phyloP scores from a whole-genome alignment of 202 grass and related monocot genomes.

The Schoenoplectus tabernaemontani region DNA sequence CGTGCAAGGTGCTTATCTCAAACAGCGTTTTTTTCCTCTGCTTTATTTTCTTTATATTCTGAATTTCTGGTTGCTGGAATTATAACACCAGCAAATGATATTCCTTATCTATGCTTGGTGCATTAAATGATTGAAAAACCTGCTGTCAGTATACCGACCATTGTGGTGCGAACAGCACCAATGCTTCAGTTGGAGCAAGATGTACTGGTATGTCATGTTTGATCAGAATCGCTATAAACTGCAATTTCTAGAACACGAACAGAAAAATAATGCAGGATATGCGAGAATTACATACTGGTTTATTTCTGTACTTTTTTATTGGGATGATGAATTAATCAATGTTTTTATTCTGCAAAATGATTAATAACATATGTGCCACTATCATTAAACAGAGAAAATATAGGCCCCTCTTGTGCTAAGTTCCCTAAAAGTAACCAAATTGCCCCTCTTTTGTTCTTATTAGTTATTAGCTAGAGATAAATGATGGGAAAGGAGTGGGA shows the following conservation, averaged over 20 bases:
- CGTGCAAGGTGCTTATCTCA: conserved; percentile 63
- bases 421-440: background rate
- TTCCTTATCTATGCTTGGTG: conserved; percentile 2
- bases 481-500: background rate
- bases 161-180: background rate
- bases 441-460: background rate
- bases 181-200: background rate
- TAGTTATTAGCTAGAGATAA: background rate
- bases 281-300: background rate
- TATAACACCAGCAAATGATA: background rate
- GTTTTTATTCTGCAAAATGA: background rate
- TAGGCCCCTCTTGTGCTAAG: background rate
- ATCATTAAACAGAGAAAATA: background rate
- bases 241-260: background rate
- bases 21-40: background rate
- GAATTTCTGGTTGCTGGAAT: background rate
- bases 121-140: background rate
- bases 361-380: background rate
- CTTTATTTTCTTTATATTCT: conserved; percentile 19
- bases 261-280: background rate
- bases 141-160: background rate
- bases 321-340: background rate
- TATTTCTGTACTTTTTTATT: background rate
- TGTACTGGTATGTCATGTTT: background rate
- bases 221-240: background rate